Evolutionary conservation across 768 basidiomycete species (phyloP).

Genomic region (Termitomyces sp.): DNA sequence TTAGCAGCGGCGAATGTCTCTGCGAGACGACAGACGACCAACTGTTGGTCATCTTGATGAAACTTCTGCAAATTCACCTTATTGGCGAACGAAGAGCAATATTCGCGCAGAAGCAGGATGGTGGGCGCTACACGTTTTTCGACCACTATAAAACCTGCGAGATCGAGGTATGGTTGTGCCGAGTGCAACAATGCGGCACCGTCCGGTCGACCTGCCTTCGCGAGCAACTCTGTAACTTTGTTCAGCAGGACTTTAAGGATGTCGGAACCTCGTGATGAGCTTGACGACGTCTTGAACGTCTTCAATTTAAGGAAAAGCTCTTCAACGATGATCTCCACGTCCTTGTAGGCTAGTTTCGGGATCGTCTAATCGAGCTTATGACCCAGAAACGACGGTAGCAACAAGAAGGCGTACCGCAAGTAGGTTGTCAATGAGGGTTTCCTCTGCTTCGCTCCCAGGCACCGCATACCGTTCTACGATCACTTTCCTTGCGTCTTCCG

Average conservation of each 20-base stretch:
- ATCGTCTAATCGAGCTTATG: conserved; percentile 35
- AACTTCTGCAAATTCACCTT: conserved; percentile 45
- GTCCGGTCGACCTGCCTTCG: conserved; percentile 8
- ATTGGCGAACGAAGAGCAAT: conserved; percentile 34
- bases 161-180: conserved; percentile 38
- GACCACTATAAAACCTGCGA: conserved; percentile 37
- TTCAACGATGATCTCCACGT: conserved; percentile 43
- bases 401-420: conserved; percentile 34
- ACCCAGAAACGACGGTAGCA: neutral
- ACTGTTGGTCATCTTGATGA: conserved; percentile 33
- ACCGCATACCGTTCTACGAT: conserved; percentile 40
- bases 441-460: conserved; percentile 40
- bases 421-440: conserved; percentile 40
- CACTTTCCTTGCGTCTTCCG: conserved; percentile 40
- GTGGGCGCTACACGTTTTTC: conserved; percentile 36
- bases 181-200: conserved; percentile 27
- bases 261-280: conserved; percentile 29
- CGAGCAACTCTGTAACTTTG: conserved; percentile 12
- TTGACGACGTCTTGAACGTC: conserved; percentile 27
- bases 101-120: conserved; percentile 46
- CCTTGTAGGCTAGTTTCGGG: conserved; percentile 31
- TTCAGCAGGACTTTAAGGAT: conserved; percentile 25
- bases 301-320: conserved; percentile 47
- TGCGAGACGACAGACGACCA: conserved; percentile 40
- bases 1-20: conserved; percentile 36